Base-by-base conservation (phyloP, 139 green algal genomes). In the Micractinium conductrix region DNA sequence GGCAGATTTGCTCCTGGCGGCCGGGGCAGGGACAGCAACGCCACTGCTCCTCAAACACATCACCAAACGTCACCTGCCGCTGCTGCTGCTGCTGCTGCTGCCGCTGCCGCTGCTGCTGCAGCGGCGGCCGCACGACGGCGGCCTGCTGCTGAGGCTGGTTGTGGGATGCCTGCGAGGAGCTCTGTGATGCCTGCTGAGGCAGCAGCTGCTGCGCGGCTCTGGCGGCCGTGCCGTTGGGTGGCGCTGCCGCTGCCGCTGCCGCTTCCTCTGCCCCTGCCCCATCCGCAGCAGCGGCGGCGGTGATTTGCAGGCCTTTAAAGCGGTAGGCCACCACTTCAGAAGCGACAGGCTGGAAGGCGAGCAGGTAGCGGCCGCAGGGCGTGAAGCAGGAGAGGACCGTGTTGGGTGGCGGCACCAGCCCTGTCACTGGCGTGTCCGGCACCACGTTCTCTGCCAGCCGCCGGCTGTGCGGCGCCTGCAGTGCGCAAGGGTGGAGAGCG, bases 361-460 rank as follows among this genome's bases (percentile, higher is more conserved):
- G 24, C 21, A 89, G 72, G 74, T 67, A 89, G 1, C 42, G 37
- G 55, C 86, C 86, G 67, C 86, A 85, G 28, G 86, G 86, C 7
- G 78, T 85, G 85, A 88, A 88, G 45, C 68, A 74, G 22, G 6
- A 60, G 2, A 88, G 26, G 42, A 67, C 85, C 6, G 63, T 55
- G 33, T 80, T 73, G 19, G 44, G 73, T 2, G 70, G 63, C 58
- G 86, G 80, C 44, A 69, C 74, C 28, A 87, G 21, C 8, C 70
- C 55, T 0, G 53, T 42, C n/a, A 89, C 60, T 2, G 37, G 26
- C 7, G 70, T 79, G 73, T 84, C 78, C 16, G 86, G 86, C 37
- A 84, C 86, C 6, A 89, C 38, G n/a, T 58, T 89, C 45, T 89
- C 78, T n/a, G 72, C 86, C 24, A 89, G 53, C 5, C 84, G 67